Conservation (phyloP, 108 stramenopile genomes). For the Nitzschia palea region DNA sequence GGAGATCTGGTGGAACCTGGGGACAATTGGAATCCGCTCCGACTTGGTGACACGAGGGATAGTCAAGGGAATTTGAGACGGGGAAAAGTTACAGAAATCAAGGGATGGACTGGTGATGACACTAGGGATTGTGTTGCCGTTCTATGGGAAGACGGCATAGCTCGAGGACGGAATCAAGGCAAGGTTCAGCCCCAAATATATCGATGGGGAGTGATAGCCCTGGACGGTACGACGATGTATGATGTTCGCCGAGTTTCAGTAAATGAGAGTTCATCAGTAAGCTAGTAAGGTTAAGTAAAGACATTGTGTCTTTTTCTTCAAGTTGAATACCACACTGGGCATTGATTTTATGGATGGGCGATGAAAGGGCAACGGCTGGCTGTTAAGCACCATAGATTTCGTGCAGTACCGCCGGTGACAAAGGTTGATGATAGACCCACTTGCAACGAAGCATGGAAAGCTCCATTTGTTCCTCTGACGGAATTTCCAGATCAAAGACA, state of each 20-base stretch:
- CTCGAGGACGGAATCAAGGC: conserved; percentile 2
- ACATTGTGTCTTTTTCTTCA: background rate
- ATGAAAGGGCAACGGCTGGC: background rate
- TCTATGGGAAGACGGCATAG: conserved; percentile 30
- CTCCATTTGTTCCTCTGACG: conserved; percentile 3
- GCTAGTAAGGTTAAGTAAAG: background rate
- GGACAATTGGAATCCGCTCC: conserved; percentile 49
- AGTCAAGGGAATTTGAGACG: conserved; percentile 5
- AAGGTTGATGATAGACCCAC: background rate
- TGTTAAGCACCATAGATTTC: background rate
- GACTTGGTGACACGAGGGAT: conserved; percentile 35
- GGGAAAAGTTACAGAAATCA: conserved; percentile 51
- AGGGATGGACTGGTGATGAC: conserved; percentile 49
- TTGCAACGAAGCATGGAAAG: conserved; percentile 1
- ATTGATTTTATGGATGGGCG: background rate
- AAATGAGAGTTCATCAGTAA: conserved; percentile 4
- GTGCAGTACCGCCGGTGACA: background rate
- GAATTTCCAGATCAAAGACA: background rate
- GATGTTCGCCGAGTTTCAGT: conserved; percentile 10
- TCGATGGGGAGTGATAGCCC: conserved; percentile 53
- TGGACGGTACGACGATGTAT: conserved; percentile 34
- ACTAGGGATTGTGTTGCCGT: conserved; percentile 61
- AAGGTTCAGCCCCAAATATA: conserved; percentile 39
- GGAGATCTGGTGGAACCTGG: conserved; percentile 51
- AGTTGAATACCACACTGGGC: background rate